Evolutionary conservation across 1,284 basidiomycete genomes (phyloP), one percentile per base, ranked within the genome.

Genomic region (Sporisorium sorghi): DNA sequence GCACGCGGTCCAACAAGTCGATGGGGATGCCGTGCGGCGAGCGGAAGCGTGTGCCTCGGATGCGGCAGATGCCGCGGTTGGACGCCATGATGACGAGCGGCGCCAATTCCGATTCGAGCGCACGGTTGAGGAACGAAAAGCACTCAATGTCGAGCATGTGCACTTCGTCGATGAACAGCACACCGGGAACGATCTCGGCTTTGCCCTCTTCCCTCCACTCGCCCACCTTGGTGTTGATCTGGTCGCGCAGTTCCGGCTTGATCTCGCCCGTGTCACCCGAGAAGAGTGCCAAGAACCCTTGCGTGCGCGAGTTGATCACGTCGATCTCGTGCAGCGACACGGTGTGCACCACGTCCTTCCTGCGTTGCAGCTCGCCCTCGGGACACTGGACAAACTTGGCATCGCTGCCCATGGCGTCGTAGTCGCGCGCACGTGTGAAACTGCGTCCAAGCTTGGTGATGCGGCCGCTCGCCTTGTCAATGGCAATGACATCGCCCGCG

Each of bases 121-220:
- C 96, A 44, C 96, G 90, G 86, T 99, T 99, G 70, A 99, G 88
- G 89, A 96, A 99, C 9, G 94, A 97, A 88, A 98, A 98, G 85
- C 96, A 99, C 86, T 99, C 96, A 73, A 99, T 97, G 85, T 99
- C 96, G 73, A 99, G 90, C 96, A 99, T 99, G 87, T 99, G 97
- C 17, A 97, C 94, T 44, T 84, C 83, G 57, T 84, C 83, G 54
- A 84, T 73, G 47, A 89, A 92, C 59, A 85, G 57, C 6, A 97
- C 82, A 48, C 96, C 96, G 43, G 96, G 96, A 4, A 98, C 92
- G 66, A 99, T 95, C 84, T 96, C 94, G 5, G 96, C 96, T 85
- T 99, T 99, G 69, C 96, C 96, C 86, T 98, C 96, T 87, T 99
- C 97, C 67, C 94, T 88, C 96, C 97, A 98, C 85, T 99, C 96